These are phyloP conservation scores for Aspergillus brasiliensis DNA, from an alignment of 2,329 filamentous ascomycete species.

Conservation along the genomic window DNA sequence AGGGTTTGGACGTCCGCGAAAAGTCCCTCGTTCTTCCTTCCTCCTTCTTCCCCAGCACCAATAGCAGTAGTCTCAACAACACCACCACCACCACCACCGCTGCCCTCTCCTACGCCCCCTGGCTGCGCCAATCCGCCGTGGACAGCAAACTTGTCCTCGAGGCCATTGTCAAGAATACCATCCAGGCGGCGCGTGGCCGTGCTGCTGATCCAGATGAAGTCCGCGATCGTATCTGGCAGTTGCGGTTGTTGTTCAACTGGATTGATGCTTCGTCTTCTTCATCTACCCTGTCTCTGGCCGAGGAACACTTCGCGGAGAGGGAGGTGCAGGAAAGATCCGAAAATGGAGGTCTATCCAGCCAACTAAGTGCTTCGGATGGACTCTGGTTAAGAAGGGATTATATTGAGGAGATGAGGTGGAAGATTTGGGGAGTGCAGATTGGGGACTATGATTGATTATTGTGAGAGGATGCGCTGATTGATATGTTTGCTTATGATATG, in stretches of 20 bases:
- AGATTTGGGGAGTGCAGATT: constrained; percentile 44
- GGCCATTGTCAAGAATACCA: constrained; percentile 41
- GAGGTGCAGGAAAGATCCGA: background rate
- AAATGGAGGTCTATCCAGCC: background rate
- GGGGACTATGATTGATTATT: constrained; percentile 12
- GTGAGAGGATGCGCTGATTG: background rate
- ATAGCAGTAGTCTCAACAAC: constrained; percentile 18
- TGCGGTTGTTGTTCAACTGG: constrained; percentile 68
- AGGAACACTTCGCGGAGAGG: constrained; percentile 43
- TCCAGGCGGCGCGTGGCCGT: constrained; percentile 34
- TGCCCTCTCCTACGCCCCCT: constrained; percentile 49
- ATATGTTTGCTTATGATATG: constrained; percentile 3
- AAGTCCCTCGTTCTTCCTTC: constrained; percentile 62
- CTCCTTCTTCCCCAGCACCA: constrained; percentile 33
- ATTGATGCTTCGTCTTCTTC: constrained; percentile 47
- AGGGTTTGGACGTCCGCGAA: constrained; percentile 65
- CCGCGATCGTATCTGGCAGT: constrained; percentile 62
- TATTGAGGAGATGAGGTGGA: constrained; percentile 45
- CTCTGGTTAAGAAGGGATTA: constrained; percentile 44
- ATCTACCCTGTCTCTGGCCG: constrained; percentile 13
- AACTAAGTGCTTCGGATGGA: constrained; percentile 24
- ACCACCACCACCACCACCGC: constrained; percentile 44
- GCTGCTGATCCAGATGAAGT: constrained; percentile 47
- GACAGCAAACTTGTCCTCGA: constrained; percentile 73
- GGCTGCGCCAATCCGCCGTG: constrained; percentile 62